Base-by-base conservation (phyloP, 2,329 filamentous ascomycete species). In the Chrysoporthe austroafricana region DNA sequence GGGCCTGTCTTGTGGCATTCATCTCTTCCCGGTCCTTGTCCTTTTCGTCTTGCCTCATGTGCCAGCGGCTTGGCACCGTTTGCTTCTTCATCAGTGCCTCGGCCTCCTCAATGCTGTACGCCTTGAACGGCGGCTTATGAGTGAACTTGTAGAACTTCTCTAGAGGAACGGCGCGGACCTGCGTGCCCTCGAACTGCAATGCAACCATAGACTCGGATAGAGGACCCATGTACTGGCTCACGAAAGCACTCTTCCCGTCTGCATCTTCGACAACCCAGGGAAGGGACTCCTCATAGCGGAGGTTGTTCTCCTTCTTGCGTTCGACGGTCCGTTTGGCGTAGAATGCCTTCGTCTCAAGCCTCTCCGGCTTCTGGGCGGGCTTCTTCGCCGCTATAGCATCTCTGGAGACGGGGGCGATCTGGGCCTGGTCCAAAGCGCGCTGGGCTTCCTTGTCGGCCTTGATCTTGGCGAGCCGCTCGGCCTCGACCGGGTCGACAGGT, bases 201-300 rank as follows among this genome's bases (percentile, higher is more conserved):
- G 96, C 90, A 71, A 96, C 90, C 62, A 94, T 92, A 63, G 92
- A 90, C 73, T 95, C 90, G 0, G 95, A 97, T 48, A 98, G 85
- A 21, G 94, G 92, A 36, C 91, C 91, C 74, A 98, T 92, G 73
- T 98, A 97, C 66, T 90, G 91, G 57, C 94, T 96, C 44, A 96
- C 90, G 93, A 94, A 98, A 2, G 92, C 91, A 73, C 97, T 95
- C 78, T 95, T 97, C 71, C 94, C 93, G 74, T 99, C 95, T 52
- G 94, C 96, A 77, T 99, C 96, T 77, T 99, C 96, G 46, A 99
- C 80, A 77, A 97, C 94, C 96, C 96, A 99, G 6, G 96, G 96
- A 62, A 97, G 83, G 4, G 95, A 93, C 78, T 99, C 96, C 77
- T 98, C 96, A 72, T 98, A 99, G 71, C 94, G 91, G 80, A 88